These are phyloP conservation scores for Nothophoma quercina DNA, from an alignment of 2,329 filamentous ascomycete species.

Conservation along the genomic window DNA sequence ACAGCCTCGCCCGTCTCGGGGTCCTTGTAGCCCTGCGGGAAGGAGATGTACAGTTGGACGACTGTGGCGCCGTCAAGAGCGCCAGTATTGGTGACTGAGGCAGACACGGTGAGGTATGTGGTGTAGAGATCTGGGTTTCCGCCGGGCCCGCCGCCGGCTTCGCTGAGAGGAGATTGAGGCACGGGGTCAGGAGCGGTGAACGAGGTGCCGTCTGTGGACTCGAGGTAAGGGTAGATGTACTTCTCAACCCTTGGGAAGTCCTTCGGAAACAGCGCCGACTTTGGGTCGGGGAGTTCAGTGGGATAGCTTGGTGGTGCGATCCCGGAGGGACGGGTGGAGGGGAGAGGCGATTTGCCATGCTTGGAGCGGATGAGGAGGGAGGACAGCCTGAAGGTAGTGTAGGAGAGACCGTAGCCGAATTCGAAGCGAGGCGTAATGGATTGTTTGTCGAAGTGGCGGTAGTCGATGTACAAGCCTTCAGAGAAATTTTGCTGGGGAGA, in stretches of 20 bases:
- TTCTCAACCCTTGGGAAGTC: constrained; percentile 69
- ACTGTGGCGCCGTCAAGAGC: constrained; percentile 60
- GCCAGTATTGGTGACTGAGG: constrained; percentile 70
- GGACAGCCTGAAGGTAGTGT: constrained; percentile 74
- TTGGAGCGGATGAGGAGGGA: constrained; percentile 56
- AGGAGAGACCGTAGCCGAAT: constrained; percentile 86
- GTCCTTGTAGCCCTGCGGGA: constrained; percentile 54
- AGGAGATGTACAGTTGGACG: constrained; percentile 65
- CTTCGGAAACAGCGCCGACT: constrained; percentile 67
- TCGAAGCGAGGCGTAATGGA: constrained; percentile 78
- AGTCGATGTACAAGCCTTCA: constrained; percentile 88
- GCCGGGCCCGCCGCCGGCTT: constrained; percentile 72
- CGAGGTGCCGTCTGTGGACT: constrained; percentile 58
- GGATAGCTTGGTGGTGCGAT: constrained; percentile 57
- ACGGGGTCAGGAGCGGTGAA: constrained; percentile 61
- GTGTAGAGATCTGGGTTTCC: constrained; percentile 73
- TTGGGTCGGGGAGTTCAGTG: constrained; percentile 61
- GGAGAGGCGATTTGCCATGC: constrained; percentile 55
- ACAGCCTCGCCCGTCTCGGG: constrained; percentile 54
- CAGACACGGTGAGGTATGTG: constrained; percentile 58
- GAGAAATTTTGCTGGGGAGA: constrained; percentile 83
- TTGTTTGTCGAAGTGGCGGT: constrained; percentile 84
- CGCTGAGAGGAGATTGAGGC: constrained; percentile 63
- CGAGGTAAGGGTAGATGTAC: constrained; percentile 77
- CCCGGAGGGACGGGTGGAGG: constrained; percentile 45